phyloP scores from a whole-genome alignment of 352 stramenopile genomes.

The Nothophytophthora sp. region DNA sequence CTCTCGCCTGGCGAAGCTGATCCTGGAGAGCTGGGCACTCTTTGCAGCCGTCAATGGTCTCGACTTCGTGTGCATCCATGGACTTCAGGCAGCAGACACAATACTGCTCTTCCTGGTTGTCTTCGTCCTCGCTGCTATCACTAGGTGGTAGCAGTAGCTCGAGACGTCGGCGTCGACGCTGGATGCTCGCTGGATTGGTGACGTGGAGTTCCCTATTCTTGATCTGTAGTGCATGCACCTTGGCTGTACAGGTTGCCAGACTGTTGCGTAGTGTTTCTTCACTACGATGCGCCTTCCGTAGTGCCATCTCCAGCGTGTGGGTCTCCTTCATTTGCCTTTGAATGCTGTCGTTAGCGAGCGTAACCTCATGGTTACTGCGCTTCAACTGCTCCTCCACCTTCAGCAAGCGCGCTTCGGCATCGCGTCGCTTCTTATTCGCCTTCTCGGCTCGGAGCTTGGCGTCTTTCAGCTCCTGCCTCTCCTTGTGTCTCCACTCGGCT shows the following conservation, averaged over 20 bases:
- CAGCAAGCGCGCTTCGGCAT: background rate
- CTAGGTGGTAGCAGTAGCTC: constrained; percentile 18
- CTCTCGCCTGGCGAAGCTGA: constrained; percentile 16
- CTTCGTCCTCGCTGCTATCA: constrained; percentile 23
- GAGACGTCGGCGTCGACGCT: constrained; percentile 4
- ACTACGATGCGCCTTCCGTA: constrained; percentile 29
- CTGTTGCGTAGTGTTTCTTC: constrained; percentile 34
- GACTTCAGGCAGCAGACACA: background rate
- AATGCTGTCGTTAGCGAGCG: constrained; percentile 1
- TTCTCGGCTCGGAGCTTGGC: constrained; percentile 24
- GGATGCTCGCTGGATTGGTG: background rate
- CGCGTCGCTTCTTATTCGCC: constrained; percentile 22
- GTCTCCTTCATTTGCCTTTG: constrained; percentile 10
- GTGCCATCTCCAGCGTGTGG: constrained; percentile 18
- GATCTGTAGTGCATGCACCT: constrained; percentile 15
- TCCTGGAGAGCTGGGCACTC: constrained; percentile 24
- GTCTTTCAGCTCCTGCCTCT: constrained; percentile 30
- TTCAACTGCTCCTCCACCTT: constrained; percentile 18
- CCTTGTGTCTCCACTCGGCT: constrained; percentile 17
- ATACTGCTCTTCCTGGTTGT: constrained; percentile 7
- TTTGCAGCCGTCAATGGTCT: constrained; percentile 8
- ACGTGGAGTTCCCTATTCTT: constrained; percentile 24
- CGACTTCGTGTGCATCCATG: too few relatives aligned
- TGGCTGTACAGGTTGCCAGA: constrained; percentile 19
- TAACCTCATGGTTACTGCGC: constrained; percentile 25